Conservation (phyloP, 441 rosid genomes). For the Bruguiera hainesii region DNA sequence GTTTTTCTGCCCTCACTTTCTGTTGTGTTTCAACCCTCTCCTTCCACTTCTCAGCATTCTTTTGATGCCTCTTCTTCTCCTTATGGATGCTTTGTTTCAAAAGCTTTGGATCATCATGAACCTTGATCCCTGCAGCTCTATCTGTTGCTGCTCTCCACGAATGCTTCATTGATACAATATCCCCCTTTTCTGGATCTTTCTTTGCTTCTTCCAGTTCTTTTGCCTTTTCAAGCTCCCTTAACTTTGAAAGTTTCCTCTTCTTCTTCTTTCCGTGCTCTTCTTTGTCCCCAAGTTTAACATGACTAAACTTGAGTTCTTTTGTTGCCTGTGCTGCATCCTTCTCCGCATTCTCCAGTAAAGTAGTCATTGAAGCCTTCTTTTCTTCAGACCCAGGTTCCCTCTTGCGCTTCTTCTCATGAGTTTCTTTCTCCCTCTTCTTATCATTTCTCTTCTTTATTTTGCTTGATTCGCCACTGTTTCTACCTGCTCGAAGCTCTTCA, state of each 20-base stretch:
- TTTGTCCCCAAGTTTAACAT: conserved; percentile 61
- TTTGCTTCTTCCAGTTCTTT: conserved; percentile 40
- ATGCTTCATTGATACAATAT: conserved; percentile 45
- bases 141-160: conserved; percentile 67
- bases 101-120: conserved; percentile 73
- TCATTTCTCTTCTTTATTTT: conserved; percentile 33
- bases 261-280: conserved; percentile 34
- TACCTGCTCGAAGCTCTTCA: conserved; percentile 57
- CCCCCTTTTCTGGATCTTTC: conserved; percentile 63
- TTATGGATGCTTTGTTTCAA: conserved; percentile 68
- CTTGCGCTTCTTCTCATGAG: conserved; percentile 40
- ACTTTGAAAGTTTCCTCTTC: conserved; percentile 45
- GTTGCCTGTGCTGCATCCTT: conserved; percentile 61
- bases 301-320: conserved; percentile 62
- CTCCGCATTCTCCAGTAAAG: conserved; percentile 40
- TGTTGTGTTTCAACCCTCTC: conserved; percentile 57
- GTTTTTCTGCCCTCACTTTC: conserved; percentile 63
- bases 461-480: conserved; percentile 40
- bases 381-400: conserved; percentile 42
- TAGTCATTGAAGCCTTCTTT: conserved; percentile 17
- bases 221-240: conserved; percentile 49
- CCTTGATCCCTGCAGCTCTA: conserved; percentile 74
- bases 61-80: conserved; percentile 62
- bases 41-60: conserved; percentile 77
- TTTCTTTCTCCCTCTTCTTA: conserved; percentile 26